A percentile compares a stretch with the other conserved stretches of the same genome.
Conservation (phyloP, 129 eudicot genomes). For the Gnaphalium uliginosum region DNA sequence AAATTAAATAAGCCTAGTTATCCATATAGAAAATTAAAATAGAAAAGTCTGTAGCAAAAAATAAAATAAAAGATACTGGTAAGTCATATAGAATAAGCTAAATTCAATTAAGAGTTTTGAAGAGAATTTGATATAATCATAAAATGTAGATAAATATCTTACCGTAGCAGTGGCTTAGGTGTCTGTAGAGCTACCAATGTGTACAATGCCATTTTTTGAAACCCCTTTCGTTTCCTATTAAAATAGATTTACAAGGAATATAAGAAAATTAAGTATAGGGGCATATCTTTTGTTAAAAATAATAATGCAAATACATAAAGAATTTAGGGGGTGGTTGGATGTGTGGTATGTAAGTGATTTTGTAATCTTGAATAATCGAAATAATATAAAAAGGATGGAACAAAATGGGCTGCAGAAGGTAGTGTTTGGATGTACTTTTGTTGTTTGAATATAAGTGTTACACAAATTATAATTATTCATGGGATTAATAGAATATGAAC, state of each 20-base stretch:
- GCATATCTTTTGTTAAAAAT: not conserved
- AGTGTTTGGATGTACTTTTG: no score
- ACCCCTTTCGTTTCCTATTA: conserved; percentile 76
- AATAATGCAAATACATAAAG: not conserved
- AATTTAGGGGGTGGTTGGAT: not conserved
- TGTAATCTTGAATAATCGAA: no score
- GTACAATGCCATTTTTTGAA: conserved; percentile 67
- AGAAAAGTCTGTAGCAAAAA: not conserved
- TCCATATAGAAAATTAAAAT: not conserved
- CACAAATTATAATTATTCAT: not conserved
- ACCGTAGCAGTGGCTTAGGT: conserved; percentile 86
- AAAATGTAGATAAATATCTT: conserved; percentile 27
- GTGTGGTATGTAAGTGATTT: not conserved
- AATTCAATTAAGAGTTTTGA: not conserved
- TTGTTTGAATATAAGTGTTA: no score
- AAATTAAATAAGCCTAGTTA: not conserved
- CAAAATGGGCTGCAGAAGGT: no score
- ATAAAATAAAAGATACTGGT: not conserved
- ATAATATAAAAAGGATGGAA: no score
- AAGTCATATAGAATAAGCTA: not conserved
- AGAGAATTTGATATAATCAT: not conserved
- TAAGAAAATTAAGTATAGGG: not conserved
- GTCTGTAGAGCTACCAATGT: conserved; percentile 85
- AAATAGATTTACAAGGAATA: conserved; percentile 8
- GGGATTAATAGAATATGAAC: not conserved